These are phyloP conservation scores for Venustampulla echinocandica DNA, from an alignment of 495 filamentous ascomycete species.

Conservation along the genomic window DNA sequence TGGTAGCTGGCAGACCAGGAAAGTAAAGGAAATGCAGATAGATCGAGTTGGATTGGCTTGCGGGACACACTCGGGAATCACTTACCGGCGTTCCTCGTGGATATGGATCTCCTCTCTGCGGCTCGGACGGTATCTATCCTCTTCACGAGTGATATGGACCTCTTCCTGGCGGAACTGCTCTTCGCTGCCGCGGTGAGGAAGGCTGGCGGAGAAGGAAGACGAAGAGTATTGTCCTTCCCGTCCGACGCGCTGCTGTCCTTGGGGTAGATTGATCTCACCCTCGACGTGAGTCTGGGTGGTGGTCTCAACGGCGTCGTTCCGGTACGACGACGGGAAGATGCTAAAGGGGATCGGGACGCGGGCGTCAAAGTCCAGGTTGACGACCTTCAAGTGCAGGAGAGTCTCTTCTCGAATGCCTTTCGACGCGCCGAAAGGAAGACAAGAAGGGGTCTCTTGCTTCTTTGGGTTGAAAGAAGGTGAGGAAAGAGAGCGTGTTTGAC, in stretches of 20 bases:
- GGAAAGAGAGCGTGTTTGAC: slow-evolving; percentile 15
- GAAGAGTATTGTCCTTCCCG: slow-evolving; percentile 58
- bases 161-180: slow-evolving; percentile 72
- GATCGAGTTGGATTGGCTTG: not conserved
- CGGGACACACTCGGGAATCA: not conserved
- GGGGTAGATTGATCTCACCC: slow-evolving; percentile 75
- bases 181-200: slow-evolving; percentile 48
- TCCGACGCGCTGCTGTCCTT: slow-evolving; percentile 58
- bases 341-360: slow-evolving; percentile 98
- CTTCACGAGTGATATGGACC: slow-evolving; percentile 62
- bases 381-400: slow-evolving; percentile 58
- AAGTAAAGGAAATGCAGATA: slow-evolving; percentile 9
- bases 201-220: slow-evolving; percentile 48
- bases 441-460: slow-evolving; percentile 84
- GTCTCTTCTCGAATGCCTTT: slow-evolving; percentile 91
- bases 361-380: slow-evolving; percentile 99
- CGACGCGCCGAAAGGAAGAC: slow-evolving; percentile 89
- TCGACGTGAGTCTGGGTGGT: slow-evolving; percentile 69
- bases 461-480: slow-evolving; percentile 23
- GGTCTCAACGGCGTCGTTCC: slow-evolving; percentile 72
- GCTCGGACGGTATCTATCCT: slow-evolving; percentile 57
- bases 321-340: slow-evolving; percentile 98
- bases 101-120: slow-evolving; percentile 41
- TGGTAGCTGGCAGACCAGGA: too few relatives aligned
- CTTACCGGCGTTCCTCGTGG: slow-evolving; percentile 45